A percentile compares a stretch with the other conserved stretches of the same genome.
Evolutionary conservation across 768 basidiomycete genomes (phyloP).

Genomic region (Sistotremastrum suecicum): DNA sequence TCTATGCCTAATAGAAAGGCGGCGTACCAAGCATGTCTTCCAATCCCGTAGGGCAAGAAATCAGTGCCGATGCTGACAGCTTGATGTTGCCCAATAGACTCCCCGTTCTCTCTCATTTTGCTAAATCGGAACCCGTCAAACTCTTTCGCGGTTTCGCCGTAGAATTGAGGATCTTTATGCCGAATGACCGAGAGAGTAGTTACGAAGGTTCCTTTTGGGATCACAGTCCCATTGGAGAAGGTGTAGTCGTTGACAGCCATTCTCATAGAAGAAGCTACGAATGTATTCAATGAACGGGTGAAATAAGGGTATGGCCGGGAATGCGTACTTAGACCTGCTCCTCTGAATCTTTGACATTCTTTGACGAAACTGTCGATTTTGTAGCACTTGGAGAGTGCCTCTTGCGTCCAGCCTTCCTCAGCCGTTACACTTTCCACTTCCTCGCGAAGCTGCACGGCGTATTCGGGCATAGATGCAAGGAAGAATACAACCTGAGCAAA

Average conservation of each 20-base stretch:
- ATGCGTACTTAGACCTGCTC: slow-evolving; percentile 6
- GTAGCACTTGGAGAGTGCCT: slow-evolving; percentile 21
- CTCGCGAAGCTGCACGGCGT: slow-evolving; percentile 6
- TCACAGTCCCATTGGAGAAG: slow-evolving; percentile 23
- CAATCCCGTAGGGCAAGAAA: too few species aligned
- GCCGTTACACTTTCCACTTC: slow-evolving; percentile 8
- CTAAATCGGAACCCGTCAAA: too few species aligned
- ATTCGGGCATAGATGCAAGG: slow-evolving; percentile 9
- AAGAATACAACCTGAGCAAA: slow-evolving; percentile 9
- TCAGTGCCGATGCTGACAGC: too few species aligned
- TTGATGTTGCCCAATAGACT: too few species aligned
- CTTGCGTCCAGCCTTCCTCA: slow-evolving; percentile 12
- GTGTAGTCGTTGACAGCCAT: slow-evolving; percentile 19
- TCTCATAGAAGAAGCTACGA: slow-evolving; percentile 17
- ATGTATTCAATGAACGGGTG: not conserved
- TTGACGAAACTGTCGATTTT: slow-evolving; percentile 38
- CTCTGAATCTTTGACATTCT: slow-evolving; percentile 25
- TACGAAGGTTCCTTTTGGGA: slow-evolving; percentile 20
- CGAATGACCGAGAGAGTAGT: too few species aligned
- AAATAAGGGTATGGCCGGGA: not conserved
- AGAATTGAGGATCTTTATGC: too few species aligned
- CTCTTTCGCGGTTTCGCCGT: too few species aligned
- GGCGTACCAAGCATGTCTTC: too few species aligned
- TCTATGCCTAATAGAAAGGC: too few species aligned
- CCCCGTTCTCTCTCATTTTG: too few species aligned